Percentiles rank a stretch among this genome's conserved stretches.
Evolutionary conservation across 345 rosid genomes (phyloP).

Genomic region (Bruguiera sexangula): DNA sequence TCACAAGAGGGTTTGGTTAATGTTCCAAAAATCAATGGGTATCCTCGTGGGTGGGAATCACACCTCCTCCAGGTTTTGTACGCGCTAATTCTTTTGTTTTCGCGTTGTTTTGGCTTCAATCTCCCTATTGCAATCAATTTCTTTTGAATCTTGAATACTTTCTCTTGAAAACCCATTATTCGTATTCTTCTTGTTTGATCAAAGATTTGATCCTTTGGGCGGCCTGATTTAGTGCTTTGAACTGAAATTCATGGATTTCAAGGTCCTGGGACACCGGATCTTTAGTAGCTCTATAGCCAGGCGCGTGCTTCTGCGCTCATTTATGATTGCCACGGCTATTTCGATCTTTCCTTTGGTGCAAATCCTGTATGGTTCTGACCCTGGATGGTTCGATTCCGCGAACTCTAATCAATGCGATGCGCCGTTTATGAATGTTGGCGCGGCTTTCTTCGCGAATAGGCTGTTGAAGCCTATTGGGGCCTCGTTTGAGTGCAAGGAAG

Average conservation of each 20-base stretch:
- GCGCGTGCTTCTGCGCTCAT: constrained; percentile 60
- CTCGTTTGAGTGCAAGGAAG: constrained; percentile 44
- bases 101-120: constrained; percentile 28
- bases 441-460: constrained; percentile 27
- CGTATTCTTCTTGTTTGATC: constrained; percentile 5
- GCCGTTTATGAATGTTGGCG: constrained; percentile 31
- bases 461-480: constrained; percentile 48
- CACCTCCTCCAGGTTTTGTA: constrained; percentile 98
- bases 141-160: neutral
- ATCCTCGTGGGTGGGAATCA: constrained; percentile 99
- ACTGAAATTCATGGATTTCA: constrained; percentile 43
- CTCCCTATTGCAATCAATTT: constrained; percentile 24
- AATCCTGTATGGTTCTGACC: constrained; percentile 37
- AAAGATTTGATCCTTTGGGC: neutral
- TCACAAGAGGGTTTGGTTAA: constrained; percentile 24
- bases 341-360: constrained; percentile 57
- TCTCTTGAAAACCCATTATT: constrained; percentile 2
- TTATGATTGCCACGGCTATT: constrained; percentile 47
- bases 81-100: constrained; percentile 49
- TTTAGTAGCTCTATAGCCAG: constrained; percentile 47
- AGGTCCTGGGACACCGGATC: constrained; percentile 40
- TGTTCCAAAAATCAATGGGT: constrained; percentile 62
- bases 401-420: constrained; percentile 41
- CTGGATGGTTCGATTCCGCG: constrained; percentile 29
- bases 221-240: neutral